A percentile compares a stretch with the other conserved stretches of the same genome.
Conservation (phyloP, 768 basidiomycete genomes). For the Lentinula edodes region DNA sequence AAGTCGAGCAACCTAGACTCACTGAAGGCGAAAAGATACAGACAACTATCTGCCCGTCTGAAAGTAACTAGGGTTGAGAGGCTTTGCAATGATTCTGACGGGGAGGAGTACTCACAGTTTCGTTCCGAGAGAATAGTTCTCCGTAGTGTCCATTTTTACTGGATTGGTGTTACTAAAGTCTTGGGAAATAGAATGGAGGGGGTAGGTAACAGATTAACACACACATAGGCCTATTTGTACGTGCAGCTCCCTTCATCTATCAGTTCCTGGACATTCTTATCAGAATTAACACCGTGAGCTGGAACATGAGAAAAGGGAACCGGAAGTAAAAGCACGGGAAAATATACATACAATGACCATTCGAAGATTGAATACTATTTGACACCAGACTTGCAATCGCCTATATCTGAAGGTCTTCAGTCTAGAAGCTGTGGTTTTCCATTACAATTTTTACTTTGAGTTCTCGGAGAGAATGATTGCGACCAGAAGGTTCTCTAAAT, state of each 20-base stretch:
- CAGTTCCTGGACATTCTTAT: not conserved
- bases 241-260: too few relatives aligned
- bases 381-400: not conserved
- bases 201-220: not conserved
- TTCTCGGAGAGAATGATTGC: too few relatives aligned
- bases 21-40: constrained; percentile 1
- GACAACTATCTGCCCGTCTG: not conserved
- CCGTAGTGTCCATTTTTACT: not conserved
- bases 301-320: not conserved
- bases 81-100: not conserved
- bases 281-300: not conserved
- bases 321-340: not conserved
- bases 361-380: not conserved
- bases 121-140: not conserved
- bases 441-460: too few relatives aligned
- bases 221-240: not conserved
- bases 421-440: too few relatives aligned
- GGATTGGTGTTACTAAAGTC: not conserved
- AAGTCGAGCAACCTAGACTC: not conserved
- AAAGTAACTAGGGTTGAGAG: too few relatives aligned
- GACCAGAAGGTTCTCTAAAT: too few relatives aligned
- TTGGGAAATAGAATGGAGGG: not conserved
- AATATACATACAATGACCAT: not conserved
- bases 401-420: too few relatives aligned
- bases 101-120: not conserved